Evolutionary conservation across 2,329 filamentous ascomycete genomes (phyloP), one percentile per base, ranked within the genome.

Genomic region (Penicillium sumatraense): DNA sequence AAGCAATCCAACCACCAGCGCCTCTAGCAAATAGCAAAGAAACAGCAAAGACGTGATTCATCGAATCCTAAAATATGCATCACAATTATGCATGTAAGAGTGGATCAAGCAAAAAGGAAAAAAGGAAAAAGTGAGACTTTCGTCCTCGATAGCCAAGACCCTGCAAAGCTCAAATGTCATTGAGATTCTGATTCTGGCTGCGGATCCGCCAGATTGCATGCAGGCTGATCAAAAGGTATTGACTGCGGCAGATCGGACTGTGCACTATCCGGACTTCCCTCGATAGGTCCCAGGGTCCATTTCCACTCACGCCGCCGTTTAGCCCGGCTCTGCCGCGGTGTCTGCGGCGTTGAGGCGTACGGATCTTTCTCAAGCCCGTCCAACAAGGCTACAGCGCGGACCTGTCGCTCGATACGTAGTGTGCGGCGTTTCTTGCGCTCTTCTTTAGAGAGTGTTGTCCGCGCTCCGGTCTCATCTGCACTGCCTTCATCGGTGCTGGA

Each of bases 231-330:
- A 20, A 27, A 26, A 3, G 23, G 40, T 18, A 18, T 27, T 26
- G 40, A 44, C 40, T 26, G 40, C 3, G 27, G 40, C 16, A 38
- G 27, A 20, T 33, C 27, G 27, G 26, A 24, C 41, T 20, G 42
- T 21, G 26, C 38, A 23, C 24, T 54, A 10, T 57, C 58, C 8
- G 57, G 49, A 13, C 27, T 49, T 21, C 49, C 51, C 14, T 70
- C 63, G 24, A 81, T 58, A 10, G 81, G 77, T 1, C 78, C 81
- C 10, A 86, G 68, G 1, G 83, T 86, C 83, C 83, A 86, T 44
- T 77, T 73, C 83, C 83, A 86, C 61, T 83, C 78, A 18, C 83
- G 69, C 23, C 78, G 78, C 35, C 80, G 75, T 66, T 85, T 85
- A 56, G 74, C 75, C 21, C 81, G 79, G 14, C 79, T 77, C 18